Conservation (phyloP, 805 yeast genomes). For the Saccharomycopsis javanensis region DNA sequence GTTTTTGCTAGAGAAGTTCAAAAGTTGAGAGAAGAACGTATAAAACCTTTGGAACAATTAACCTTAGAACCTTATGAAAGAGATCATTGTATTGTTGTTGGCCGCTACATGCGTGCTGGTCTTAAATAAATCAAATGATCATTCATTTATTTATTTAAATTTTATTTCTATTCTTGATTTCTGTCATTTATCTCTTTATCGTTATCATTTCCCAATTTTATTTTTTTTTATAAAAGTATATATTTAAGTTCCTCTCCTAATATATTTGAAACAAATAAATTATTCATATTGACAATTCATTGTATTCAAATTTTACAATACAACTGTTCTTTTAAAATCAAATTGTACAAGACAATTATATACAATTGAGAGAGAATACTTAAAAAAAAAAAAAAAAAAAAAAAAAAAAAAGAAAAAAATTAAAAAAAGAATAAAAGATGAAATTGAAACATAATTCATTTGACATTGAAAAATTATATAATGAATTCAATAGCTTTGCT, state of each 20-base stretch:
- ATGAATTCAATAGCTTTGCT: too few relatives aligned
- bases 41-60: conserved; percentile 96
- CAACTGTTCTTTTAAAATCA: too few relatives aligned
- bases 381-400: too few relatives aligned
- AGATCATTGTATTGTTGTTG: conserved; percentile 98
- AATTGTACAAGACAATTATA: not conserved
- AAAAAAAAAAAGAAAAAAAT: too few relatives aligned
- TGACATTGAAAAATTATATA: too few relatives aligned
- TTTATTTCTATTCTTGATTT: conserved; percentile 4
- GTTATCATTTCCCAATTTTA: not conserved
- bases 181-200: conserved; percentile 1
- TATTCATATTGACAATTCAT: not conserved
- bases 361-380: not conserved
- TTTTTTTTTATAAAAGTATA: not conserved
- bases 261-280: not conserved
- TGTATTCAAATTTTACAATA: too few relatives aligned
- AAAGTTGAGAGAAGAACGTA: conserved; percentile 96
- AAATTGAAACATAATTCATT: too few relatives aligned
- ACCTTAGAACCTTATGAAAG: conserved; percentile 99
- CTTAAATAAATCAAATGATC: conserved; percentile 12
- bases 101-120: conserved; percentile 91
- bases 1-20: conserved; percentile 99
- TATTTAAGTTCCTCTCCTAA: not conserved
- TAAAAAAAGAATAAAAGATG: too few relatives aligned
- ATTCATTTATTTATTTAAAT: not conserved